Percentiles rank a stretch among this genome's conserved stretches.
Conservation (phyloP, 192 early-diverging fungal species). For the Chytriomyces hyalinus region DNA sequence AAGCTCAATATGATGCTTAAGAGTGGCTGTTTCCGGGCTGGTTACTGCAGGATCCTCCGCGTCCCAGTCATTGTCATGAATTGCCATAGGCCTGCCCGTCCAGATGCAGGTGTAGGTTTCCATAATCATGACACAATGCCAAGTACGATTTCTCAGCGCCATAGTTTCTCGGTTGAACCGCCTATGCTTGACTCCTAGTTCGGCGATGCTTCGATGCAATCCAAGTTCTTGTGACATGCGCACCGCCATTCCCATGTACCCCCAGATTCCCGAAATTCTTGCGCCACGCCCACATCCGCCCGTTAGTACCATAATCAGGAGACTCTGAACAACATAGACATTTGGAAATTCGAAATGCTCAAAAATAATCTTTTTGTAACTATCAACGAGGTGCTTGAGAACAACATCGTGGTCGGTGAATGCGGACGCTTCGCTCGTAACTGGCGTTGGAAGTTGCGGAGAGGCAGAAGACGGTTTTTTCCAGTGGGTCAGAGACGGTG, state of each 20-base stretch:
- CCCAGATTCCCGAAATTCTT: constrained; percentile 25
- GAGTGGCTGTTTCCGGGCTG: constrained; percentile 7
- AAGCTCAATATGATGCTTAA: constrained; percentile 32
- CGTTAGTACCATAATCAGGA: constrained; percentile 31
- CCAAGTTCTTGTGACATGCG: constrained; percentile 31
- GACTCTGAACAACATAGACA: constrained; percentile 22
- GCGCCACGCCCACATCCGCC: constrained; percentile 15
- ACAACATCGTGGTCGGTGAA: constrained; percentile 18
- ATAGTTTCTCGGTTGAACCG: constrained; percentile 15
- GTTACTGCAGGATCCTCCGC: constrained; percentile 20
- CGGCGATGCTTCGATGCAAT: constrained; percentile 21
- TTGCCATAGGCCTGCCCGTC: constrained; percentile 33
- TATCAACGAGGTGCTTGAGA: constrained; percentile 14
- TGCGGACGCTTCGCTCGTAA: neutral
- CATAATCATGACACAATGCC: constrained; percentile 35
- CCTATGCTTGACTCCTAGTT: constrained; percentile 25
- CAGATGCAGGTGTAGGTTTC: constrained; percentile 38
- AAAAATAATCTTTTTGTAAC: constrained; percentile 27
- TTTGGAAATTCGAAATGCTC: constrained; percentile 34
- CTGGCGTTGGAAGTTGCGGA: neutral
- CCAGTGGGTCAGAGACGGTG: constrained; percentile 29
- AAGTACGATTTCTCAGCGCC: constrained; percentile 25
- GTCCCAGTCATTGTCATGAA: constrained; percentile 36
- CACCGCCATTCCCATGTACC: constrained; percentile 34
- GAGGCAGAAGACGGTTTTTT: neutral